A percentile compares a stretch with the other conserved stretches of the same genome.
phyloP scores from a whole-genome alignment of 2,329 filamentous ascomycete genomes.

The Chrysoporthe cubensis region DNA sequence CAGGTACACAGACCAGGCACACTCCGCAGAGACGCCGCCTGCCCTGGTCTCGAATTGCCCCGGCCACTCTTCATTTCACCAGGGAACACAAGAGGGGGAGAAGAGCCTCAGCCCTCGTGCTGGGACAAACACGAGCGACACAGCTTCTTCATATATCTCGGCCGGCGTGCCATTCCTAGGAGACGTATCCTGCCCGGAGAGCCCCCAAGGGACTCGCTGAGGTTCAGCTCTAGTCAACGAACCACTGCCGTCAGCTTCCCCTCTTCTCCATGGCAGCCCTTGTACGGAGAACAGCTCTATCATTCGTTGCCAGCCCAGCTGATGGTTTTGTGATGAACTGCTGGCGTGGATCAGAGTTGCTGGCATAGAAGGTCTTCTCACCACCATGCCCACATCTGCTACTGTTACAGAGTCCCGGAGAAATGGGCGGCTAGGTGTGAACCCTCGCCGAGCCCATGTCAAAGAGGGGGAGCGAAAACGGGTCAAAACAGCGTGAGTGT shows the following conservation, averaged over 20 bases:
- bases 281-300: neutral
- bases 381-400: constrained; percentile 21
- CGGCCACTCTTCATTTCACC: neutral
- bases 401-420: constrained; percentile 5
- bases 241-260: constrained; percentile 5
- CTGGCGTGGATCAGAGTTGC: constrained; percentile 7
- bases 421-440: constrained; percentile 49
- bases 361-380: neutral
- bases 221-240: constrained; percentile 14
- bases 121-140: neutral
- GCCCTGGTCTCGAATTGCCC: constrained; percentile 8
- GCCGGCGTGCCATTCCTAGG: constrained; percentile 12
- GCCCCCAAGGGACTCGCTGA: neutral
- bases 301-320: constrained; percentile 18
- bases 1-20: constrained; percentile 16
- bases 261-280: constrained; percentile 13
- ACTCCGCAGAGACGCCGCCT: constrained; percentile 13
- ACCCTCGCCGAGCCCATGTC: constrained; percentile 54
- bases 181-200: neutral
- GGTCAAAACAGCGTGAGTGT: constrained; percentile 53
- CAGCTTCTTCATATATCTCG: constrained; percentile 15
- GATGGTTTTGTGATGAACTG: constrained; percentile 8
- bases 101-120: neutral
- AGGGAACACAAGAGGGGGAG: constrained; percentile 1
- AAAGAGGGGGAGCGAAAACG: constrained; percentile 51